Percentiles rank a stretch among this genome's conserved stretches.
These are phyloP conservation scores for Monilinia fructigena DNA, from an alignment of 2,329 filamentous ascomycete genomes.

Conservation along the genomic window DNA sequence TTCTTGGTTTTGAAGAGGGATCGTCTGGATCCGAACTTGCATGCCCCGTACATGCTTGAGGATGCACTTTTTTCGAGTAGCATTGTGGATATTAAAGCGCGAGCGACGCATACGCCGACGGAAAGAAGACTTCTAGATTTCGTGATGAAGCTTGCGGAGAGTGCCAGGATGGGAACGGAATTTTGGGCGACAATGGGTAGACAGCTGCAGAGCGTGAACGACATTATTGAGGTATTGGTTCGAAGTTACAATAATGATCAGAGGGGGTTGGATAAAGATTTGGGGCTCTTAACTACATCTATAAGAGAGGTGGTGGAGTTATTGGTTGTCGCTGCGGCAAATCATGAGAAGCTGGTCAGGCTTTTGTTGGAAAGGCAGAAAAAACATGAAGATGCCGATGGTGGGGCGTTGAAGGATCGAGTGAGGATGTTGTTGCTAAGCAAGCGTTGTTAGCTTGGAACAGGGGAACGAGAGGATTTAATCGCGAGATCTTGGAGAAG, in stretches of 20 bases:
- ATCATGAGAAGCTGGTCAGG: background rate
- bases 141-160: background rate
- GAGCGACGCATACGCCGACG: background rate
- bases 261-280: background rate
- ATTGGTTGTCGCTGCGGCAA: background rate
- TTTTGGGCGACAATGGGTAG: background rate
- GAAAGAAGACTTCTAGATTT: background rate
- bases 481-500: constrained; percentile 6
- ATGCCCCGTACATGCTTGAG: background rate
- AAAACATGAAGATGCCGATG: background rate
- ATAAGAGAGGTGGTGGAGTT: background rate
- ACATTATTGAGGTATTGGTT: background rate
- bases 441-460: background rate
- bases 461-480: constrained; percentile 1
- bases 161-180: background rate
- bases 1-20: background rate
- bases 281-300: background rate
- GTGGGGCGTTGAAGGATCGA: background rate
- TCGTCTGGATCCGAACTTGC: background rate
- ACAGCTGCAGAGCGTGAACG: background rate
- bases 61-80: background rate
- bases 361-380: background rate
- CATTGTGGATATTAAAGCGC: background rate
- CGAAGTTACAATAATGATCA: background rate
- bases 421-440: background rate